phyloP scores from a whole-genome alignment of 257 asterid genomes.

The Solanum boliviense region DNA sequence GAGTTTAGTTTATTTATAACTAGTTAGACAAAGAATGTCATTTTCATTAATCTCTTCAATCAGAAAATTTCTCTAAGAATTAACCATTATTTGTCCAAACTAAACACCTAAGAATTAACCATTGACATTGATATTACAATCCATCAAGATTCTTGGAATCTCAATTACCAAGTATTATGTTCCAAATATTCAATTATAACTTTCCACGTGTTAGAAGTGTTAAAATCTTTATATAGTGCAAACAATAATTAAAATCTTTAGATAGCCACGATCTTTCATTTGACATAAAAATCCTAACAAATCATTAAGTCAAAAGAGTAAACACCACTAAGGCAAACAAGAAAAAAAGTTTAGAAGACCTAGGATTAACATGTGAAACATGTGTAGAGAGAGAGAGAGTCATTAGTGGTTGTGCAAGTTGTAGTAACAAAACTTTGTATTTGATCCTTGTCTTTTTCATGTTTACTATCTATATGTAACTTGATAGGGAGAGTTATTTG shows the following conservation, averaged over 20 bases:
- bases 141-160: too few relatives aligned
- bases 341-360: not conserved
- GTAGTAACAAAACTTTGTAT: not conserved
- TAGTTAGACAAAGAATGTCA: too few relatives aligned
- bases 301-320: not conserved
- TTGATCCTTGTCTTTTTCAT: not conserved
- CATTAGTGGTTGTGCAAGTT: not conserved
- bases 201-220: not conserved
- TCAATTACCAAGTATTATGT: not conserved
- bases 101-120: too few relatives aligned
- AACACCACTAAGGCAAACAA: not conserved
- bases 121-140: too few relatives aligned
- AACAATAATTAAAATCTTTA: not conserved
- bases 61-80: too few relatives aligned
- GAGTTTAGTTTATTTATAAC: not conserved
- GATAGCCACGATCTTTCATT: not conserved
- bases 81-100: too few relatives aligned
- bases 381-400: not conserved
- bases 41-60: too few relatives aligned
- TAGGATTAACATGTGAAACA: not conserved
- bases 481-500: not conserved
- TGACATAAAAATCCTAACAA: not conserved
- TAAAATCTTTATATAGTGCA: not conserved
- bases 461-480: not conserved
- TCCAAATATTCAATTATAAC: not conserved